These are phyloP conservation scores for Auricularia auricula-judae DNA, from an alignment of 768 basidiomycete genomes.

Conservation along the genomic window DNA sequence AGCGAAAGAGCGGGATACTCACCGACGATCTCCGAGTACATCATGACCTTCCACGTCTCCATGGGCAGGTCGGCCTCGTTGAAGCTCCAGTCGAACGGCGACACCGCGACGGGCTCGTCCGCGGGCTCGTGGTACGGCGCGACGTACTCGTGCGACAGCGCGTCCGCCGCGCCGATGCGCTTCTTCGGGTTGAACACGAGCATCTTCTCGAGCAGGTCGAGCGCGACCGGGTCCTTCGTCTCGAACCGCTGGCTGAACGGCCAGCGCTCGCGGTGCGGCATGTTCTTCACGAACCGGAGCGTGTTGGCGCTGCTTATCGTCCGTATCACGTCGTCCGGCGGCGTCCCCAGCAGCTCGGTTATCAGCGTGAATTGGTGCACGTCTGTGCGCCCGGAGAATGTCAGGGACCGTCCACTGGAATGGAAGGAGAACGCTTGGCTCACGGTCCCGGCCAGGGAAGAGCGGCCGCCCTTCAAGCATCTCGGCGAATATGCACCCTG, in stretches of 20 bases:
- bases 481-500: constrained; percentile 69
- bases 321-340: constrained; percentile 98
- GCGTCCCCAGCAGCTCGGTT: constrained; percentile 93
- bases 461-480: constrained; percentile 71
- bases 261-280: constrained; percentile 92
- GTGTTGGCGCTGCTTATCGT: constrained; percentile 98
- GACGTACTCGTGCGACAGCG: constrained; percentile 88
- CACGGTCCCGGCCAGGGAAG: constrained; percentile 92
- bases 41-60: constrained; percentile 99
- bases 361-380: constrained; percentile 99
- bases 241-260: constrained; percentile 86
- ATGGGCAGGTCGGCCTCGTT: constrained; percentile 98
- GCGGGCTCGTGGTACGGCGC: constrained; percentile 97
- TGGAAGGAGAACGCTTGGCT: constrained; percentile 25
- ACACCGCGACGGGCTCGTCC: constrained; percentile 87
- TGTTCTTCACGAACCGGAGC: constrained; percentile 90
- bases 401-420: neutral
- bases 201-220: constrained; percentile 89
- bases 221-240: neutral
- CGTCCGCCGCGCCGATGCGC: constrained; percentile 87
- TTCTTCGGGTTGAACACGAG: constrained; percentile 96
- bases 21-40: constrained; percentile 98
- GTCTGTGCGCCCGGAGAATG: constrained; percentile 37
- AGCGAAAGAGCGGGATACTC: constrained; percentile 15
- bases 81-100: constrained; percentile 99